Percentiles rank a stretch among this genome's conserved stretches.
phyloP scores from a whole-genome alignment of 202 grass and related monocot species.

The Tripidium arundinaceum region DNA sequence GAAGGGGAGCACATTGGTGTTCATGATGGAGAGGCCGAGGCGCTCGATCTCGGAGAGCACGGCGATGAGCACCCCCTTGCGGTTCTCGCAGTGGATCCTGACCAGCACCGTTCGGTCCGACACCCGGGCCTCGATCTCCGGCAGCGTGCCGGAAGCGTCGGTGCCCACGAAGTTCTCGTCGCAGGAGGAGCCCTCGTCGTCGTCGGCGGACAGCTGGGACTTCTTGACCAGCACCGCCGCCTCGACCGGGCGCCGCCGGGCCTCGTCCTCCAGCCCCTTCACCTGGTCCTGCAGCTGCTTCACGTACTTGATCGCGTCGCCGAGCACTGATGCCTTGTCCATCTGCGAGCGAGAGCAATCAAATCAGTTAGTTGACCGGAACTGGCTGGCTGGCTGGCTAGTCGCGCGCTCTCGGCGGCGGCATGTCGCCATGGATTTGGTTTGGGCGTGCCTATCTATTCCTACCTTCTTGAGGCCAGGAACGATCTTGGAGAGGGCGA shows the following conservation, averaged over 20 bases:
- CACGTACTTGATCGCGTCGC: constrained; percentile 96
- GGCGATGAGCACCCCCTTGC: constrained; percentile 67
- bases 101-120: constrained; percentile 64
- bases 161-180: constrained; percentile 57
- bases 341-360: constrained; percentile 35
- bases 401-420: neutral
- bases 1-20: constrained; percentile 87
- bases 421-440: constrained; percentile 1
- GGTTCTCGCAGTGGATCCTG: constrained; percentile 94
- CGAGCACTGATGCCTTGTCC: constrained; percentile 98
- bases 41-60: constrained; percentile 64
- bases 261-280: constrained; percentile 57
- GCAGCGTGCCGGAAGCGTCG: constrained; percentile 33
- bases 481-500: constrained; percentile 90
- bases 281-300: constrained; percentile 88
- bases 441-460: no score
- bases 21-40: constrained; percentile 69
- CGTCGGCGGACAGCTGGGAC: constrained; percentile 54
- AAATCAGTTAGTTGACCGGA: neutral
- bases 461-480: constrained; percentile 91
- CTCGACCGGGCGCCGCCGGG: constrained; percentile 66
- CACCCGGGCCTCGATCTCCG: constrained; percentile 88
- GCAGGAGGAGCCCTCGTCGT: constrained; percentile 59
- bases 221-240: constrained; percentile 82
- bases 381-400: no score